A percentile compares a stretch with the other conserved stretches of the same genome.
phyloP scores from a whole-genome alignment of 1,139 yeast species.

The Pichia sp. region DNA sequence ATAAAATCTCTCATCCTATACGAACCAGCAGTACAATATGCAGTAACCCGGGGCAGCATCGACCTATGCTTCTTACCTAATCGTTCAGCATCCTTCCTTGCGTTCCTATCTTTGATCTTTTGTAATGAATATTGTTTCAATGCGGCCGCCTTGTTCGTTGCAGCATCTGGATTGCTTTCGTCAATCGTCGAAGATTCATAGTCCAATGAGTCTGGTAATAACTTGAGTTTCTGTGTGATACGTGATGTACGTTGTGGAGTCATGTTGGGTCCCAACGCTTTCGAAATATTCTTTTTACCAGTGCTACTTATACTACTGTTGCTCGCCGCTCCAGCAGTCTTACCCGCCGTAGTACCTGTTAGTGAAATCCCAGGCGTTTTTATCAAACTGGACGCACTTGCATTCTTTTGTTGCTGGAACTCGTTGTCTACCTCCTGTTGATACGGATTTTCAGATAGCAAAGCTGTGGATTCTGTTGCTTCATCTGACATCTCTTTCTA shows the following conservation, averaged over 20 bases:
- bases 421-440: conserved; percentile 7
- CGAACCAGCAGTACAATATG: conserved; percentile 92
- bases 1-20: conserved; percentile 82
- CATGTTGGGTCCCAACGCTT: conserved; percentile 30
- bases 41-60: conserved; percentile 82
- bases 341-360: neutral
- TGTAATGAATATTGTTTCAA: conserved; percentile 42
- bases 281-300: conserved; percentile 7
- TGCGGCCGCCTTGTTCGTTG: conserved; percentile 13
- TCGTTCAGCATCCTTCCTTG: conserved; percentile 90
- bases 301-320: neutral
- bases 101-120: conserved; percentile 83
- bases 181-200: conserved; percentile 46
- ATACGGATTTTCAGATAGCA: conserved; percentile 37
- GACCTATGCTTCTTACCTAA: conserved; percentile 87
- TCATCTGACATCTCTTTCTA: conserved; percentile 4
- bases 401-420: neutral
- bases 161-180: conserved; percentile 42
- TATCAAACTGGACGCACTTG: neutral
- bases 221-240: conserved; percentile 79
- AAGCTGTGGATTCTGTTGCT: conserved; percentile 31
- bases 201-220: conserved; percentile 69
- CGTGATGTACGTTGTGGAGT: conserved; percentile 89
- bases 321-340: neutral
- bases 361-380: neutral